These are phyloP conservation scores for Calycina herbarum DNA, from an alignment of 2,329 filamentous ascomycete genomes.

Conservation along the genomic window DNA sequence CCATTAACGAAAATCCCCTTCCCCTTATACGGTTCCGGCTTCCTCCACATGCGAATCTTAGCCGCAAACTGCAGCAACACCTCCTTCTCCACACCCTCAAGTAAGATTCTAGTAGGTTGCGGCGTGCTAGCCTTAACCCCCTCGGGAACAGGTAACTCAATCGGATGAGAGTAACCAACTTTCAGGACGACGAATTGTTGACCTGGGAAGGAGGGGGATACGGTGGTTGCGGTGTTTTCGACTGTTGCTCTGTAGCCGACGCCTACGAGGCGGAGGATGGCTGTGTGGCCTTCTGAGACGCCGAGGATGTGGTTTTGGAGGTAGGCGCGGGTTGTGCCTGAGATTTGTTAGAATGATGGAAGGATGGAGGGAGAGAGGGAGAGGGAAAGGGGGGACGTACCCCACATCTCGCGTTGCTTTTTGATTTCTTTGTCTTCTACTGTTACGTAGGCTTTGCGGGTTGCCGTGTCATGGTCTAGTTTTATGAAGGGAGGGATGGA, in stretches of 20 bases:
- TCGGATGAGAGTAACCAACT: conserved; percentile 93
- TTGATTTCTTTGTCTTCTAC: conserved; percentile 68
- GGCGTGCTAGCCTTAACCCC: conserved; percentile 86
- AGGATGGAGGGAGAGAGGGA: background rate
- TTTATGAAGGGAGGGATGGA: conserved; percentile 77
- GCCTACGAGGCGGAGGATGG: conserved; percentile 87
- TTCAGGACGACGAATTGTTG: conserved; percentile 92
- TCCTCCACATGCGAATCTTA: conserved; percentile 81
- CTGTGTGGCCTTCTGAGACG: conserved; percentile 94
- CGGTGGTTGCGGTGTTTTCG: conserved; percentile 72
- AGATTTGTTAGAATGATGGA: conserved; percentile 13
- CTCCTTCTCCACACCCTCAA: conserved; percentile 86
- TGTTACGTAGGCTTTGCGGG: conserved; percentile 64
- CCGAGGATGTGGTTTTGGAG: conserved; percentile 89
- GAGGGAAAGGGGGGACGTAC: conserved; percentile 46
- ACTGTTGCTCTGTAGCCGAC: conserved; percentile 92
- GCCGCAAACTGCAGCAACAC: conserved; percentile 90
- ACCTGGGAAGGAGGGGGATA: conserved; percentile 66
- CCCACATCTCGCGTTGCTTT: conserved; percentile 94
- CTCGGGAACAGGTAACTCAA: conserved; percentile 80
- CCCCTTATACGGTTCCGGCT: conserved; percentile 96
- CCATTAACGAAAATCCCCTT: conserved; percentile 99
- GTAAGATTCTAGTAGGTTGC: conserved; percentile 84
- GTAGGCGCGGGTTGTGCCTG: conserved; percentile 87
- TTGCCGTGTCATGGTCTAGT: conserved; percentile 65